These are phyloP conservation scores for Paecilomyces formosus DNA, from an alignment of 2,329 filamentous ascomycete species.

Conservation along the genomic window DNA sequence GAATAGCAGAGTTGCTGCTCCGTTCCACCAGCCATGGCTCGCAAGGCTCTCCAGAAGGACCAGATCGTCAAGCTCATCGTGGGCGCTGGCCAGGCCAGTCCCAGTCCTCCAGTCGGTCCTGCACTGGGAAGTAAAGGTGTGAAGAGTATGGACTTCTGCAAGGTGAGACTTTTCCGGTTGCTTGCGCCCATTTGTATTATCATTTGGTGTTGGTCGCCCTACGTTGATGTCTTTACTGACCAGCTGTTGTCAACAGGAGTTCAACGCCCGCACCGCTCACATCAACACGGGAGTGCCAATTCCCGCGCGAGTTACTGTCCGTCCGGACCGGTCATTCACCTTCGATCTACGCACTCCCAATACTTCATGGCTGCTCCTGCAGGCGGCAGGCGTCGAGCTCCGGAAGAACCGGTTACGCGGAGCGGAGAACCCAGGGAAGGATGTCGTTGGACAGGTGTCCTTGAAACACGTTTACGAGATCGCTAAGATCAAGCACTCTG, in stretches of 20 bases:
- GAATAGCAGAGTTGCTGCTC: not conserved
- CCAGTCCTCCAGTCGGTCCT: slow-evolving; percentile 91
- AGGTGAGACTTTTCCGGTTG: slow-evolving; percentile 50
- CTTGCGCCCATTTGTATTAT: slow-evolving; percentile 5
- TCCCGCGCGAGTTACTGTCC: slow-evolving; percentile 83
- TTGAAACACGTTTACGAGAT: slow-evolving; percentile 98
- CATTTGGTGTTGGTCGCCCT: not conserved
- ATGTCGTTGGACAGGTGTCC: slow-evolving; percentile 75
- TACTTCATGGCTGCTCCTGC: slow-evolving; percentile 83
- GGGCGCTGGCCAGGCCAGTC: slow-evolving; percentile 87
- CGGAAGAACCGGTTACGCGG: slow-evolving; percentile 69
- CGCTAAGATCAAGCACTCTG: slow-evolving; percentile 85
- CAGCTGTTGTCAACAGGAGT: slow-evolving; percentile 57
- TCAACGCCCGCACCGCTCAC: slow-evolving; percentile 88
- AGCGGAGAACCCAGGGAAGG: slow-evolving; percentile 64
- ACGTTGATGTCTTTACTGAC: not conserved
- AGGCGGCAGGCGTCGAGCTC: slow-evolving; percentile 66
- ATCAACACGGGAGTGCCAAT: slow-evolving; percentile 77
- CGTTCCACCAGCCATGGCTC: slow-evolving; percentile 38
- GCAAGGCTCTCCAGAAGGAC: slow-evolving; percentile 48
- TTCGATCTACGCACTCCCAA: slow-evolving; percentile 92
- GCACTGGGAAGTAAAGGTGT: slow-evolving; percentile 95
- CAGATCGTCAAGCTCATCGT: slow-evolving; percentile 96
- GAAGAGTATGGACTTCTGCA: slow-evolving; percentile 99
- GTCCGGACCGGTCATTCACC: slow-evolving; percentile 83